phyloP scores from a whole-genome alignment of 2,329 filamentous ascomycete species.

The Colletotrichum lupini region DNA sequence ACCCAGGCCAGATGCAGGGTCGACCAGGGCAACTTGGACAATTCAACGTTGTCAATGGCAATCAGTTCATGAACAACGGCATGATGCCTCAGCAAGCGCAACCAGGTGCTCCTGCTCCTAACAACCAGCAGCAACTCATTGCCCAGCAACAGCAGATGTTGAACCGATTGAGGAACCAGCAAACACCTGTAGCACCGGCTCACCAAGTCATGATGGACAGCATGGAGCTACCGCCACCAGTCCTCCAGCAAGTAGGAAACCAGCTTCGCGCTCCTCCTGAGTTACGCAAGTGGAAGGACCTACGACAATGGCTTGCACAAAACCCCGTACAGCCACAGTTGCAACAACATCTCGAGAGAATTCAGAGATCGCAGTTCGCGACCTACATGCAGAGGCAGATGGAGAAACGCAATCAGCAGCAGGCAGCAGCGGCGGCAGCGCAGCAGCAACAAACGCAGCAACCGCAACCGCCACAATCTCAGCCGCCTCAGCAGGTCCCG shows the following conservation, averaged over 20 bases:
- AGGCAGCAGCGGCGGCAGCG: conserved; percentile 37
- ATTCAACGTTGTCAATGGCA: conserved; percentile 43
- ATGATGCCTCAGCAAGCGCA: conserved; percentile 45
- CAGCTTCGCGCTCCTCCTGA: conserved; percentile 49
- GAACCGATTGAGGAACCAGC: conserved; percentile 39
- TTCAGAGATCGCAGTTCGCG: conserved; percentile 54
- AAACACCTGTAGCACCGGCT: conserved; percentile 41
- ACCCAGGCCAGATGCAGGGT: conserved; percentile 43
- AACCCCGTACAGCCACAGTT: conserved; percentile 48
- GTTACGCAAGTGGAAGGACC: conserved; percentile 61
- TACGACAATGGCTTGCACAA: conserved; percentile 54
- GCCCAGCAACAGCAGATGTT: conserved; percentile 44
- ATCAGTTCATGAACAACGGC: conserved; percentile 40
- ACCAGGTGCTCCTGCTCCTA: conserved; percentile 41
- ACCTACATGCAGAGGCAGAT: conserved; percentile 38
- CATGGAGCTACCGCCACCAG: conserved; percentile 56
- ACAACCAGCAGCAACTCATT: conserved; percentile 39
- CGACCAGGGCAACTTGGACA: conserved; percentile 46
- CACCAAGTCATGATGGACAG: conserved; percentile 56
- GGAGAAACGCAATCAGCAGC: conserved; percentile 37
- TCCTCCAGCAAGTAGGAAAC: conserved; percentile 45
- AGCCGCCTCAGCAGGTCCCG: conserved; percentile 35
- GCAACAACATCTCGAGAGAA: conserved; percentile 45
- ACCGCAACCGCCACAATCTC: conserved; percentile 34
- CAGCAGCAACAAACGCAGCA: conserved; percentile 43